These are phyloP conservation scores for Quercus glauca DNA, from an alignment of 306 rosid species.

Conservation along the genomic window DNA sequence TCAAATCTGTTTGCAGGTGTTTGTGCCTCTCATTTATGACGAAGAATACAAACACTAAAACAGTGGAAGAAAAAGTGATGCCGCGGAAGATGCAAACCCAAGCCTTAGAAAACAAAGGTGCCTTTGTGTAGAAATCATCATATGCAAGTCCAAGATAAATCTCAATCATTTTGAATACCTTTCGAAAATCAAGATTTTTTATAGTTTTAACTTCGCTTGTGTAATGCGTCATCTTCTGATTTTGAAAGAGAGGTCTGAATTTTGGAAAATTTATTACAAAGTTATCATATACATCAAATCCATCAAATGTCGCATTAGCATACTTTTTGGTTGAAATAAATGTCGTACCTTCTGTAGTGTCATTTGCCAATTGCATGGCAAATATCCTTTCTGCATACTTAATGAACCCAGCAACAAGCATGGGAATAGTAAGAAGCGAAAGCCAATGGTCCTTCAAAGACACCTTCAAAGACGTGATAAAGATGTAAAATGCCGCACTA, in stretches of 20 bases:
- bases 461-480: neutral
- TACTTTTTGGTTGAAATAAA: no score
- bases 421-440: neutral
- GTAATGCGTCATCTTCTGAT: no score
- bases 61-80: no score
- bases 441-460: conserved; percentile 4
- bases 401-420: conserved; percentile 14
- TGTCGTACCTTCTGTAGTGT: neutral
- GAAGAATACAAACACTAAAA: neutral
- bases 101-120: no score
- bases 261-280: no score
- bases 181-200: no score
- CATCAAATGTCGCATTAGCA: neutral
- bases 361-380: neutral
- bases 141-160: no score
- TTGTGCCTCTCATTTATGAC: neutral
- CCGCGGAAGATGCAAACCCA: no score
- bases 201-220: no score
- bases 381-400: conserved; percentile 1
- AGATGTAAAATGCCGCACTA: no score
- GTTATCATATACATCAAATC: neutral
- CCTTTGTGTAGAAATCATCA: no score
- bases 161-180: no score
- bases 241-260: neutral
- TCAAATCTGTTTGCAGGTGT: neutral